Percentiles rank a stretch among this genome's conserved stretches.
These are phyloP conservation scores for Periconia macrospinosa DNA, from an alignment of 2,329 filamentous ascomycete species.

Conservation along the genomic window DNA sequence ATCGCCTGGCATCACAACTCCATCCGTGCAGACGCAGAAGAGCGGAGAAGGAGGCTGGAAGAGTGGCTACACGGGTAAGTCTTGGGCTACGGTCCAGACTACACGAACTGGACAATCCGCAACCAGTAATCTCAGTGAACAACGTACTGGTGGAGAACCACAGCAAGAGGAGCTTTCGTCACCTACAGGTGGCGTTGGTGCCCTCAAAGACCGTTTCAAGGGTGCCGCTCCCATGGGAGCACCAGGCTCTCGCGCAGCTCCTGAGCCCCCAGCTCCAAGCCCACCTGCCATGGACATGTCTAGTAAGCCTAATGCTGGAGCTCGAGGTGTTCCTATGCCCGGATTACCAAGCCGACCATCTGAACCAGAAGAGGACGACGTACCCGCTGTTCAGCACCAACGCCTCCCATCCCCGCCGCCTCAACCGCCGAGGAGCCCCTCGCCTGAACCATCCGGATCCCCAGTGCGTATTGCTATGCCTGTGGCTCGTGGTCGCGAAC, in stretches of 20 bases:
- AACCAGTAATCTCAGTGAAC: constrained; percentile 55
- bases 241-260: constrained; percentile 47
- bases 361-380: constrained; percentile 49
- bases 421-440: constrained; percentile 44
- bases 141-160: constrained; percentile 63
- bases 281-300: constrained; percentile 67
- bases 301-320: constrained; percentile 66
- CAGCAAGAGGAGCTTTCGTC: constrained; percentile 56
- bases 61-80: constrained; percentile 87
- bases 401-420: constrained; percentile 47
- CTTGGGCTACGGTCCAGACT: constrained; percentile 82
- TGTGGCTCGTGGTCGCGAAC: constrained; percentile 65
- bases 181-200: constrained; percentile 67
- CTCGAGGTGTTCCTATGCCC: constrained; percentile 73
- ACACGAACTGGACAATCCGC: constrained; percentile 68
- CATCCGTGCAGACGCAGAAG: constrained; percentile 57
- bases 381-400: constrained; percentile 58
- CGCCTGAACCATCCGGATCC: constrained; percentile 63
- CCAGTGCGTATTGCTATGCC: constrained; percentile 87
- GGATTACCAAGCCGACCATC: constrained; percentile 67
- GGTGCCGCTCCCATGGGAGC: constrained; percentile 64
- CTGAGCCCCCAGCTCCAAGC: constrained; percentile 47
- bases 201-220: constrained; percentile 82
- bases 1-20: constrained; percentile 41
- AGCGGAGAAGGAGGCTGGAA: constrained; percentile 81